These are phyloP conservation scores for Lactifluus piperatus DNA, from an alignment of 768 basidiomycete species.

Conservation along the genomic window DNA sequence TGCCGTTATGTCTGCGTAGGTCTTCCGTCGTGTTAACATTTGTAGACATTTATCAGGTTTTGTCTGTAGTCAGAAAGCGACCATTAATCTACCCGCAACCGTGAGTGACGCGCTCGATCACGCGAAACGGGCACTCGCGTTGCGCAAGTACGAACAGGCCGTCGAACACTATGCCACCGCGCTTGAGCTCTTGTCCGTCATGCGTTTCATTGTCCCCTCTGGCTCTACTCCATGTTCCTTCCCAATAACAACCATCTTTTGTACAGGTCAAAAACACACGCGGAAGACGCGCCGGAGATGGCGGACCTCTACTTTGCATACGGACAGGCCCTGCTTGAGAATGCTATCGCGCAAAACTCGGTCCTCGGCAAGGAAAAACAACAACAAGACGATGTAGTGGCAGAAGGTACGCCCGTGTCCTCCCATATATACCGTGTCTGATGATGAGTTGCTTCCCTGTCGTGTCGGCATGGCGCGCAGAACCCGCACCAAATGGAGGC, in stretches of 20 bases:
- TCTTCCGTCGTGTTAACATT: neutral
- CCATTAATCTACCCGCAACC: slow-evolving; percentile 19
- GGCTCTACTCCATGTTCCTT: neutral
- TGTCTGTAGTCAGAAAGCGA: neutral
- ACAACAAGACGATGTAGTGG: slow-evolving; percentile 37
- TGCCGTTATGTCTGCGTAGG: slow-evolving; percentile 9
- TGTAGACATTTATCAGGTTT: neutral
- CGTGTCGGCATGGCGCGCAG: slow-evolving; percentile 10
- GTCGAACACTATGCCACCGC: slow-evolving; percentile 79
- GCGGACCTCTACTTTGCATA: slow-evolving; percentile 89
- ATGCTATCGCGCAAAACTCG: slow-evolving; percentile 75
- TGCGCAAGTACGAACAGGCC: slow-evolving; percentile 79
- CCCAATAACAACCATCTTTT: slow-evolving; percentile 4
- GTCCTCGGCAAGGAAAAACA: slow-evolving; percentile 87
- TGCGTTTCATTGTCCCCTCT: slow-evolving; percentile 6
- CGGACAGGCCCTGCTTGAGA: slow-evolving; percentile 88
- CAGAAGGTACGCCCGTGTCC: slow-evolving; percentile 26
- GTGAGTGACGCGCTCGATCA: slow-evolving; percentile 61
- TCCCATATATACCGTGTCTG: neutral
- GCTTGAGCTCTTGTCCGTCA: slow-evolving; percentile 70
- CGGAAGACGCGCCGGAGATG: slow-evolving; percentile 73
- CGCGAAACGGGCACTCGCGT: slow-evolving; percentile 82
- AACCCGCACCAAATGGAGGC: slow-evolving; percentile 34
- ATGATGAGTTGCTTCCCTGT: slow-evolving; percentile 27
- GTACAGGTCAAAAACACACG: slow-evolving; percentile 58